These are phyloP conservation scores for Solanum ossicruentum DNA, from an alignment of 257 asterid genomes.

Conservation along the genomic window DNA sequence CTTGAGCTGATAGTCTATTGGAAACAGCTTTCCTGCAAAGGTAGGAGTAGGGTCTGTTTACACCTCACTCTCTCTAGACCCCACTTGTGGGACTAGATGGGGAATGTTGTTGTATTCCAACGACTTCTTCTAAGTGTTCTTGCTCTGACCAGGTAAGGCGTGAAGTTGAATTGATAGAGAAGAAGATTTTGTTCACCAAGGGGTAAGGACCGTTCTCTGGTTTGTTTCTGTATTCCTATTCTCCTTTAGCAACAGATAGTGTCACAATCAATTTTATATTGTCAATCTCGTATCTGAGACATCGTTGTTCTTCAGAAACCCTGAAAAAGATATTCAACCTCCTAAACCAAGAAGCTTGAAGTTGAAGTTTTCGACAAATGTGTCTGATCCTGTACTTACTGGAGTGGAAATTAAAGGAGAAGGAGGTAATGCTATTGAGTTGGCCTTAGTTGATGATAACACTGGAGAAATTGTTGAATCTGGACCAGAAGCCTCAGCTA, in stretches of 20 bases:
- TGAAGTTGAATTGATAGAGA: conserved; percentile 2
- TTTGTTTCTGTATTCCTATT: neutral
- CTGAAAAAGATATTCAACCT: neutral
- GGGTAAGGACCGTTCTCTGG: neutral
- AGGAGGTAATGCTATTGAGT: conserved; percentile 4
- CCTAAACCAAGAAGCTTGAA: conserved; percentile 13
- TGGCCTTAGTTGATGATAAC: conserved; percentile 22
- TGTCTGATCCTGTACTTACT: conserved; percentile 16
- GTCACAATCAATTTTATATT: neutral
- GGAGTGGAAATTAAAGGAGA: conserved; percentile 31
- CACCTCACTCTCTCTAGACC: neutral
- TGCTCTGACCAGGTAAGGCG: neutral
- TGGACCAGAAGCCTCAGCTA: conserved; percentile 29
- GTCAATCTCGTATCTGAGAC: neutral
- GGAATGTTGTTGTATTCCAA: neutral
- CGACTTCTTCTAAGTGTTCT: neutral
- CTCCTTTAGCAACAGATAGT: neutral
- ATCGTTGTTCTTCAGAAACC: conserved; percentile 6
- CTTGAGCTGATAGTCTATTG: neutral
- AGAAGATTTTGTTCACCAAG: neutral
- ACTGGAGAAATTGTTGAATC: conserved; percentile 14
- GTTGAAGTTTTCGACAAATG: conserved; percentile 16
- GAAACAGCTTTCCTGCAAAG: neutral
- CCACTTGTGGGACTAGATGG: neutral
- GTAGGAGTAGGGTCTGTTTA: too few relatives aligned